These are phyloP conservation scores for Epicoccum nigrum DNA, from an alignment of 2,329 filamentous ascomycete genomes.

Conservation along the genomic window DNA sequence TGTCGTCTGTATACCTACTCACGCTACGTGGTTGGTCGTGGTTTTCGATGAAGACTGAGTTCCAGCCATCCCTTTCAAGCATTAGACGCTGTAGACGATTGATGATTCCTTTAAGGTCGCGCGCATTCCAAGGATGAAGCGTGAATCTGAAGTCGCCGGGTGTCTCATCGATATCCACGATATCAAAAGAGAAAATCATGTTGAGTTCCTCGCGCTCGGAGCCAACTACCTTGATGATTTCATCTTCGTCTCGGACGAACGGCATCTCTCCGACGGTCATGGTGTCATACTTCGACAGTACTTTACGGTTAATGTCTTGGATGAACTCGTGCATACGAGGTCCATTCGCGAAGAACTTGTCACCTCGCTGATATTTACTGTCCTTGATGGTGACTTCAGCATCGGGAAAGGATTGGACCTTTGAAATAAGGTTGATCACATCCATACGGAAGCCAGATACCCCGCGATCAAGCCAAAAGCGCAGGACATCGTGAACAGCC, in stretches of 20 bases:
- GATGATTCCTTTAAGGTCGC: conserved; percentile 42
- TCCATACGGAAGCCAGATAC: conserved; percentile 57
- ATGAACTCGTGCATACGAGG: conserved; percentile 73
- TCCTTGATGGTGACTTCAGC: conserved; percentile 38
- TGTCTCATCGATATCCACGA: conserved; percentile 48
- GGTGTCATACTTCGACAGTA: conserved; percentile 66
- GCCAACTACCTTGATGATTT: conserved; percentile 55
- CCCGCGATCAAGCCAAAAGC: conserved; percentile 79
- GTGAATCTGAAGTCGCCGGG: conserved; percentile 46
- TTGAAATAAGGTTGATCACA: conserved; percentile 48
- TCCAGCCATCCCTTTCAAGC: conserved; percentile 52
- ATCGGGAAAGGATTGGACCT: conserved; percentile 40
- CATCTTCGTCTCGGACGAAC: conserved; percentile 55
- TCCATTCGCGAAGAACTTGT: conserved; percentile 68
- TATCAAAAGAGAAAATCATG: conserved; percentile 68
- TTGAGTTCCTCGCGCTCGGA: conserved; percentile 60
- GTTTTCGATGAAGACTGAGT: conserved; percentile 59
- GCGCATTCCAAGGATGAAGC: conserved; percentile 41
- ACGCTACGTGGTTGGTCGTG: conserved; percentile 60
- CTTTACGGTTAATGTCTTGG: conserved; percentile 65
- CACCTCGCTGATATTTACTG: conserved; percentile 48
- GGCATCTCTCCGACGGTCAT: conserved; percentile 72
- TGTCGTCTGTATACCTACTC: conserved; percentile 56
- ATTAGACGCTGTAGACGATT: conserved; percentile 46
- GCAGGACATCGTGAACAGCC: conserved; percentile 74